Conservation (phyloP, 305 asterid species). For the Fraxinus sp. region DNA sequence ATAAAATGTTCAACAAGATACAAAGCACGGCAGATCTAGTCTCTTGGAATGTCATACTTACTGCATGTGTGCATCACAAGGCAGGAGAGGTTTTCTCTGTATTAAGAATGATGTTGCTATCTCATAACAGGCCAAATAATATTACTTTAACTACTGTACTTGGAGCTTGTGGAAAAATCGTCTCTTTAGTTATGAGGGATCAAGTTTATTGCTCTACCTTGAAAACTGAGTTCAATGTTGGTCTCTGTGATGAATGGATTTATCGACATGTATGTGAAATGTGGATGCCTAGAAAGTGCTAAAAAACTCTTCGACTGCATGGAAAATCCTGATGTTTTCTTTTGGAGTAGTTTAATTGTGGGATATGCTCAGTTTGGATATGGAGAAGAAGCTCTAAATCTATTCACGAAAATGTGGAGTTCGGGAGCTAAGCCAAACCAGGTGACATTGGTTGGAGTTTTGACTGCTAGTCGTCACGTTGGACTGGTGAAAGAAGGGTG, state of each 20-base stretch:
- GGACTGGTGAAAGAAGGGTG: slow-evolving; percentile 74
- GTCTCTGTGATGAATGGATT: slow-evolving; percentile 52
- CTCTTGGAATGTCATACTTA: slow-evolving; percentile 71
- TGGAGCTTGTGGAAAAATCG: slow-evolving; percentile 55
- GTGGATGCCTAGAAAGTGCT: slow-evolving; percentile 56
- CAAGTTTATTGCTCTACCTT: slow-evolving; percentile 42
- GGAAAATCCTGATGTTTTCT: slow-evolving; percentile 46
- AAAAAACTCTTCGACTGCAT: slow-evolving; percentile 49
- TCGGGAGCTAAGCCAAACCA: slow-evolving; percentile 60
- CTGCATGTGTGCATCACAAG: slow-evolving; percentile 47
- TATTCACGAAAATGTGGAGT: slow-evolving; percentile 50
- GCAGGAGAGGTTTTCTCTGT: slow-evolving; percentile 49
- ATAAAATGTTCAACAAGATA: slow-evolving; percentile 45
- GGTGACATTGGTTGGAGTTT: slow-evolving; percentile 64
- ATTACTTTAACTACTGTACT: slow-evolving; percentile 47
- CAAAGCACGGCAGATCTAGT: slow-evolving; percentile 52
- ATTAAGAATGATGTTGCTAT: slow-evolving; percentile 46
- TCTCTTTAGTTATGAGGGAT: slow-evolving; percentile 55
- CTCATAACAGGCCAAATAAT: slow-evolving; percentile 50
- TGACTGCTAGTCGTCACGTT: slow-evolving; percentile 77
- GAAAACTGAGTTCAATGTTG: slow-evolving; percentile 47
- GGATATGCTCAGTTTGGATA: slow-evolving; percentile 70
- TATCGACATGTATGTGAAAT: slow-evolving; percentile 69
- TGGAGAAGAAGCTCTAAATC: slow-evolving; percentile 57
- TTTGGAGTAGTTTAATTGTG: slow-evolving; percentile 69